Base-by-base conservation (phyloP, 495 filamentous ascomycete genomes). In the Annulohypoxylon moriforme region DNA sequence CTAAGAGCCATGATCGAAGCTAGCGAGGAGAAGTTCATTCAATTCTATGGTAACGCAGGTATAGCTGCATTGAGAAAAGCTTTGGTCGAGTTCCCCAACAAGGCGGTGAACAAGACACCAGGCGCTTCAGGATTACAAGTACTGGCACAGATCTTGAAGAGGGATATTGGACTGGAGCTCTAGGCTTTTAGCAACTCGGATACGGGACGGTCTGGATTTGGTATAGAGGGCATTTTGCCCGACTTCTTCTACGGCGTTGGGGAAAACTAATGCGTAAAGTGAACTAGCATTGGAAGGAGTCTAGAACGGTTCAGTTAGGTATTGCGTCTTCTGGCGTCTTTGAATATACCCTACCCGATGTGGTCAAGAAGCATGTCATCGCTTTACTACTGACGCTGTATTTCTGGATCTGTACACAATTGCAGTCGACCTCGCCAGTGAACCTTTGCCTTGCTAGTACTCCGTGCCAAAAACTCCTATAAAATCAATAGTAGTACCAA, bases 1-100 rank as follows among this genome's bases (percentile, higher is more conserved):
- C 86, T 99, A 8, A 89, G 92, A 57, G 86, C 89, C 0, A 89
- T 98, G 86, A 82, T 98, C 10, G 86, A 91, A 24, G 85, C 87
- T 14, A 91, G 88, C 27, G 91, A 89, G 20, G 84, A 86, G 27
- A 89, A 89, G 52, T 91, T 98, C 64, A 78, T 97, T 5, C 81
- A 84, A 0, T 90, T 93, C 64, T 99, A 93, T 77, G 96, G 94
- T 2, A 86, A 86, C 31, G 84, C 89, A 5, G 94, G 88, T 0
- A 67, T 90, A 18, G 89, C 84, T 0, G 82, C 92, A 3, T 71
- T 98, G 67, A 83, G 88, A 53, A 82, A 81, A 34, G 90, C 90
- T 0, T 78, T 96, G 25, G 77, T 93, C 7, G 88, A 92, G 3
- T 87, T 96, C 57, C 93, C 93, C 0, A 80, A 73, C n/a, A 77